phyloP scores from a whole-genome alignment of 352 stramenopile genomes.

The Plasmopara muralis region DNA sequence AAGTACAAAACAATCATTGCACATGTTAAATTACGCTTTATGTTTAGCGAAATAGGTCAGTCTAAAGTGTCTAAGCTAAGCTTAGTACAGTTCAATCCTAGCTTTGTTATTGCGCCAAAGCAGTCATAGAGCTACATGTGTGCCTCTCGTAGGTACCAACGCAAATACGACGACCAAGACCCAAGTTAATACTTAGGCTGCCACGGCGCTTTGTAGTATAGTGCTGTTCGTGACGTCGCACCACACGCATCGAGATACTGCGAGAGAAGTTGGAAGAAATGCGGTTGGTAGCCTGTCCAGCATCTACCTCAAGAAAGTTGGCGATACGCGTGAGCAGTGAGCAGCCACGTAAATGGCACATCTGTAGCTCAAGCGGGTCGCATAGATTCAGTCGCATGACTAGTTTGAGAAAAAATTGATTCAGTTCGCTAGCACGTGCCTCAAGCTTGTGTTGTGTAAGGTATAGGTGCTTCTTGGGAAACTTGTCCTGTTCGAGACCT shows the following conservation, averaged over 20 bases:
- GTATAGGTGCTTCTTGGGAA: slow-evolving; percentile 65
- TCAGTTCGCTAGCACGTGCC: slow-evolving; percentile 38
- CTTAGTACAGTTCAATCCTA: slow-evolving; percentile 1
- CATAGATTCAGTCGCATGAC: slow-evolving; percentile 66
- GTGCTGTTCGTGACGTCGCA: slow-evolving; percentile 18
- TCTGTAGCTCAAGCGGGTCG: slow-evolving; percentile 33
- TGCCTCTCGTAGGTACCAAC: slow-evolving; percentile 16
- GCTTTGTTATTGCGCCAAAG: slow-evolving; percentile 19
- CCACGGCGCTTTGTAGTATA: slow-evolving; percentile 26
- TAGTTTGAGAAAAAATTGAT: slow-evolving; percentile 58
- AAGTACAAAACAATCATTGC: neutral
- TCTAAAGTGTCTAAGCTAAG: slow-evolving; percentile 17
- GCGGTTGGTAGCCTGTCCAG: slow-evolving; percentile 16
- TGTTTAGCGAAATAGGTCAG: slow-evolving; percentile 7
- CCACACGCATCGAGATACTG: slow-evolving; percentile 25
- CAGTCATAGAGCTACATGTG: slow-evolving; percentile 9
- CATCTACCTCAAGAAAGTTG: slow-evolving; percentile 43
- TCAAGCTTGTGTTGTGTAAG: slow-evolving; percentile 65
- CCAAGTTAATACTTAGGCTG: slow-evolving; percentile 14
- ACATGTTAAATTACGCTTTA: slow-evolving; percentile 23
- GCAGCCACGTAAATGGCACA: slow-evolving; percentile 40
- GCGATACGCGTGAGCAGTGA: slow-evolving; percentile 34
- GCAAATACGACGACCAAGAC: slow-evolving; percentile 17
- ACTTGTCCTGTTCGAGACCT: slow-evolving; percentile 62
- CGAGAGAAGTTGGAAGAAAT: slow-evolving; percentile 9